Evolutionary conservation across 257 asterid genomes (phyloP).

Genomic region (Nicotiana attenuata): DNA sequence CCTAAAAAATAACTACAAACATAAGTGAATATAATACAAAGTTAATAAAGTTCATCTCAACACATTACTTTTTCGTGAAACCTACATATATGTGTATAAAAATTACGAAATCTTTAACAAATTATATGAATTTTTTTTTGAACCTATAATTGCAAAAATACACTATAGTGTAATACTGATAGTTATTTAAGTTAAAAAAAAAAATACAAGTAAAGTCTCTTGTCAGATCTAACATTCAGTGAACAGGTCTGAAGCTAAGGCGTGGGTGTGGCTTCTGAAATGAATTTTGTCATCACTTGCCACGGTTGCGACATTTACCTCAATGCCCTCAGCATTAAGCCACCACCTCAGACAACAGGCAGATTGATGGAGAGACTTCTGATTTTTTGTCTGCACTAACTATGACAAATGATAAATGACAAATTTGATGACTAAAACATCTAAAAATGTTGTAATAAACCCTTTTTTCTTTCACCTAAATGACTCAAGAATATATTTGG

Average conservation of each 20-base stretch:
- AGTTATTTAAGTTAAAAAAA: too few relatives aligned
- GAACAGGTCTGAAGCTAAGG: neutral
- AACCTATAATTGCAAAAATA: too few relatives aligned
- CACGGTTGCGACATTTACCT: too few relatives aligned
- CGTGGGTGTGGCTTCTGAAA: neutral
- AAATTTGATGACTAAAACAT: neutral
- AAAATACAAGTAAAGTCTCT: neutral
- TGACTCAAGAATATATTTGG: neutral
- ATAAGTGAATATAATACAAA: too few relatives aligned
- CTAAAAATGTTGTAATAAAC: neutral
- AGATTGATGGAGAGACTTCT: neutral
- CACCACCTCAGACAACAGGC: neutral
- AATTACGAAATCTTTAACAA: too few relatives aligned
- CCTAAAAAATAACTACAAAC: too few relatives aligned
- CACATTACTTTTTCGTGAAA: too few relatives aligned
- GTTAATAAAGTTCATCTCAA: too few relatives aligned
- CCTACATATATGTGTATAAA: too few relatives aligned
- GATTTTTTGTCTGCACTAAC: neutral
- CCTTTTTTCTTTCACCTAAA: neutral
- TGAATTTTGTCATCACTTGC: neutral
- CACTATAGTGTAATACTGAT: too few relatives aligned
- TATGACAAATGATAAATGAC: neutral
- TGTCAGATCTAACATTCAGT: slow-evolving; percentile 11
- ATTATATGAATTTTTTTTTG: too few relatives aligned
- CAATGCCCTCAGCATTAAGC: too few relatives aligned